phyloP scores from a whole-genome alignment of 2,329 filamentous ascomycete genomes.

The Xenoacremonium recifei region DNA sequence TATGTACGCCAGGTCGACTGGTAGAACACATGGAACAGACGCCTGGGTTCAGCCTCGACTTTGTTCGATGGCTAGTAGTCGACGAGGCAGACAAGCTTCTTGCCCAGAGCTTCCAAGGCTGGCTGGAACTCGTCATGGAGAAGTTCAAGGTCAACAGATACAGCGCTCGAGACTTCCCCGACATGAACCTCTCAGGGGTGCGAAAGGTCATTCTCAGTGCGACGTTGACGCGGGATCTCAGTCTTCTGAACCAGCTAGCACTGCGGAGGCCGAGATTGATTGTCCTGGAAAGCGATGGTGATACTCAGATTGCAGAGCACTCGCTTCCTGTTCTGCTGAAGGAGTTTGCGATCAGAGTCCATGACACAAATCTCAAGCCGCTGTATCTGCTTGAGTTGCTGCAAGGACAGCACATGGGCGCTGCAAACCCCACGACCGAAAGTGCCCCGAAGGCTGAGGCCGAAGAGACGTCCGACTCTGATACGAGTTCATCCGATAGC shows the following conservation, averaged over 20 bases:
- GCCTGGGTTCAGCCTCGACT: conserved; percentile 73
- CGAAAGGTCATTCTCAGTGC: conserved; percentile 87
- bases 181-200: conserved; percentile 53
- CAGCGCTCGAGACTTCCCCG: conserved; percentile 52
- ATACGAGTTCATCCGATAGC: conserved; percentile 29
- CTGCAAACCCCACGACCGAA: conserved; percentile 12
- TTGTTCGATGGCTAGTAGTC: conserved; percentile 84
- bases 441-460: conserved; percentile 10
- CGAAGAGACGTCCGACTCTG: conserved; percentile 36
- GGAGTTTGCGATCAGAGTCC: conserved; percentile 67
- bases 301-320: conserved; percentile 46
- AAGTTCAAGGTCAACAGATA: conserved; percentile 50
- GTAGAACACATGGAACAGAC: conserved; percentile 89
- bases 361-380: conserved; percentile 71
- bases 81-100: conserved; percentile 93
- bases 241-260: conserved; percentile 71
- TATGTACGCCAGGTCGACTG: conserved; percentile 87
- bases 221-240: conserved; percentile 86
- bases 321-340: conserved; percentile 60
- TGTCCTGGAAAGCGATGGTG: conserved; percentile 60
- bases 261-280: conserved; percentile 74
- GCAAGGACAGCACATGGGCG: conserved; percentile 49
- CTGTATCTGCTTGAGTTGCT: conserved; percentile 82
- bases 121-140: conserved; percentile 73
- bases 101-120: conserved; percentile 89